Evolutionary conservation across 2,329 filamentous ascomycete species (phyloP), one percentile per base, ranked within the genome.

Genomic region (Alternaria burnsii): DNA sequence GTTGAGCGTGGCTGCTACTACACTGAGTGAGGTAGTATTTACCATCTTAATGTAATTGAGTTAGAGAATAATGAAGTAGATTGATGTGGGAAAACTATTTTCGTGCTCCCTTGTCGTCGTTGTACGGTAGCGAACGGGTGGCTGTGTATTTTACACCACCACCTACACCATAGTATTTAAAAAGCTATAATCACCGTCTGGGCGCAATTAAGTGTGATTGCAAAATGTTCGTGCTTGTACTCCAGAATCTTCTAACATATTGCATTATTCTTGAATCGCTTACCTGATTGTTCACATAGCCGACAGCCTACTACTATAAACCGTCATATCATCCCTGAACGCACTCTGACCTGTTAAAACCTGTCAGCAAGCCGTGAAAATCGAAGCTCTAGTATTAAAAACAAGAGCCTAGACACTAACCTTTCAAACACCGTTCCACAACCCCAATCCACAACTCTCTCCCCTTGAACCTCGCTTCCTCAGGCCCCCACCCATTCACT

Each of bases 391-490:
- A 30, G 10, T 30, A 30, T 6, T 18, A 1, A 4, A 22, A 18
- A 7, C 28, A 24, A 16, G 18, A 51, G 24, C 20, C 7, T 22
- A 8, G 14, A 5, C 22, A 55, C 52, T n/a, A 4, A 55, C 52
- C 52, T 47, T 24, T 46, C 28, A 66, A 71, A 44, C 58, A 72
- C 24, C 66, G 61, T 41, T 69, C 52, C 36, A 76, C 64, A 24
- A 55, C 54, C 48, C 54, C 60, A 26, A 55, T 42, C 74, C 73
- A 76, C 14, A 76, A 18, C 24, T 68, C 67, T 38, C 63, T 62
- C 24, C 73, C 74, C 60, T 74, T 76, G 14, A 62, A 60, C 46
- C 24, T 57, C 43, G 64, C 69, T 22, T 69, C 66, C 28, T 71
- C 69, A 30, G 61, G 52, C 7, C 63, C 63, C 74, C 73, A 78